These are phyloP conservation scores for Metschnikowia continentalis DNA, from an alignment of 805 yeast genomes.

Conservation along the genomic window DNA sequence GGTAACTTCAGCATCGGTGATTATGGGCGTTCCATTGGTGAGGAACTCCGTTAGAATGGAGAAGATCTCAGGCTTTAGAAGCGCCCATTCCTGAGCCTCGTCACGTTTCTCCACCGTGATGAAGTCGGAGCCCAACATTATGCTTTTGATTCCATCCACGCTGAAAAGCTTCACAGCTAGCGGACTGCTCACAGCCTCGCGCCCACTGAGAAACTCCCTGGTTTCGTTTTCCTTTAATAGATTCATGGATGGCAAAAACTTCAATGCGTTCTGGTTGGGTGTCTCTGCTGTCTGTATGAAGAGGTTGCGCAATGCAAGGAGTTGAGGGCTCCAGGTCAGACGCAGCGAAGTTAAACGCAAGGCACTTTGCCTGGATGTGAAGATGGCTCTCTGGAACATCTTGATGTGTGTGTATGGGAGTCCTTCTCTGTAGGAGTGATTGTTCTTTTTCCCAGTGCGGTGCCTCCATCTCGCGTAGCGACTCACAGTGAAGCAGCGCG, in stretches of 20 bases:
- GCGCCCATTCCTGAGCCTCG: slow-evolving; percentile 51
- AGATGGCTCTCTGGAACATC: background rate
- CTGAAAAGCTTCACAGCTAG: slow-evolving; percentile 70
- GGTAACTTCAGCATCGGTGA: slow-evolving; percentile 24
- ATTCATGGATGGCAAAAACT: slow-evolving; percentile 71
- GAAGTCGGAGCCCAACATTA: slow-evolving; percentile 80
- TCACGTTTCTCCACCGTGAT: slow-evolving; percentile 70
- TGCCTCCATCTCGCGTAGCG: slow-evolving; percentile 3
- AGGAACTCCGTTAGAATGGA: slow-evolving; percentile 52
- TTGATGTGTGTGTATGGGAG: background rate
- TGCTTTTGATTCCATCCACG: slow-evolving; percentile 70
- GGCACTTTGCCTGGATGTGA: background rate
- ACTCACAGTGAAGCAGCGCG: slow-evolving; percentile 2
- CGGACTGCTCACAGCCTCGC: slow-evolving; percentile 75
- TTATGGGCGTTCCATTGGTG: slow-evolving; percentile 54
- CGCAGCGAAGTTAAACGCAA: background rate
- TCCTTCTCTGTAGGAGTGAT: background rate
- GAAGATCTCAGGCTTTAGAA: slow-evolving; percentile 65
- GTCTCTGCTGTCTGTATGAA: slow-evolving; percentile 82
- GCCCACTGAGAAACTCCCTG: slow-evolving; percentile 65
- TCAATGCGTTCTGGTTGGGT: slow-evolving; percentile 82
- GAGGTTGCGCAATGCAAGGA: slow-evolving; percentile 20
- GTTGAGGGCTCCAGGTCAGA: background rate
- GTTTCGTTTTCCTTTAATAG: slow-evolving; percentile 60
- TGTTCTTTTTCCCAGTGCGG: slow-evolving; percentile 5